Evolutionary conservation across 208 protist genomes (phyloP), one percentile per base, ranked within the genome.

Genomic region (Crithidia expoeki): DNA sequence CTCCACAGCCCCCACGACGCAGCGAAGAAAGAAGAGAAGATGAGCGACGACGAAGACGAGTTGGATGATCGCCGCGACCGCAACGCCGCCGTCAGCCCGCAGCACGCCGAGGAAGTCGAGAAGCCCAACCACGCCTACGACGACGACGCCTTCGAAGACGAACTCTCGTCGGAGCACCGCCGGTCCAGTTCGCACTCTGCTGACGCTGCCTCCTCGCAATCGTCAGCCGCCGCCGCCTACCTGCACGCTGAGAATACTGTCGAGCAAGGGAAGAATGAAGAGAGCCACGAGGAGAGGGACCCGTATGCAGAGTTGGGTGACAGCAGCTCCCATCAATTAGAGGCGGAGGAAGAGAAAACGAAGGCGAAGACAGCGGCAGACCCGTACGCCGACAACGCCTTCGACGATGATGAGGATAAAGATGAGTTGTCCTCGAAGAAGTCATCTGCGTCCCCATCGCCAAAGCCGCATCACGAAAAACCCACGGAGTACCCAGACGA

Each of bases 61-160:
- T 5, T 51, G 10, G 46, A 25, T 19, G 17, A 51, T 19, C 17
- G 5, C 46, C 17, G 10, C 46, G 14, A 23, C 46, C 46, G 46
- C 46, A 19, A 51, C 12, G 5, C 7, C 52, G 52, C 52, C 5
- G 30, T n/a, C n/a, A n/a, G n/a, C n/a, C n/a, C 52, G 30, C 16
- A 4, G 30, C 32, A 12, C 30, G 52, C 30, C 5, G 49, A 4
- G 47, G 30, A 68, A 47, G 28, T n/a, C 27, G n/a, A 33, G 61
- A 34, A 40, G 36, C 16, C 61, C 5, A 7, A 4, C 4, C 28
- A 47, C 50, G 62, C 34, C 49, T 74, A 85, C 63, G 53, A 61
- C 14, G 72, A 88, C 60, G 68, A 88, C 60, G 71, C 63, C 62
- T 81, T 84, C 58, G 76, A 83, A 33, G 63, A 80, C 11, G 50